Evolutionary conservation across 768 basidiomycete genomes (phyloP), one percentile per base, ranked within the genome.

Genomic region (Asterophora parasitica): DNA sequence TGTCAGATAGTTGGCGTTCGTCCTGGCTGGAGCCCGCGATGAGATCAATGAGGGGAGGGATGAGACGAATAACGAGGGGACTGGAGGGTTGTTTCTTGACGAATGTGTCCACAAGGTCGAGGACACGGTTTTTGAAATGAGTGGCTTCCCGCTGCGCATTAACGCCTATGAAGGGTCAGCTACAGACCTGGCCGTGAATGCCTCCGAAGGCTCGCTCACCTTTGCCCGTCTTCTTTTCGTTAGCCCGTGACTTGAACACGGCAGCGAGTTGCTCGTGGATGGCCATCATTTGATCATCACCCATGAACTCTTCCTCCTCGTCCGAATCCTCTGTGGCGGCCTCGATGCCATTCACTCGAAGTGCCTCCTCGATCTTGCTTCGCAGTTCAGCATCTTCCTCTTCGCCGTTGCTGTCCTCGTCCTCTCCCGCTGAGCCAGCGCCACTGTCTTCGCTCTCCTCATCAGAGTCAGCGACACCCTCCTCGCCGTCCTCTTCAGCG

Each of bases 271-370:
- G 87, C 41, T 89, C 88, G 60, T 99, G 95, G 20, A 98, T 81
- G 28, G 87, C 88, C 76, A 98, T 83, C 95, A 99, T 99, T 68
- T 96, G 91, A 19, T 98, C 94, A 61, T 99, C 95, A 61, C 96
- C 88, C 84, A 95, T 85, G 23, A 84, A 68, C 40, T 88, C 86
- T 51, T 83, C 82, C 11, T 81, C 74, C 33, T 76, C 75, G 38
- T 81, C 80, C 6, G 74, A 73, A 16, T 80, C 79, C 7, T 78
- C 78, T 12, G 77, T 74, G 1, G 72, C 77, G 15, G 76, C 76
- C 31, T 77, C 75, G 30, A 82, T 66, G 6, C 80, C 82, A 54
- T 79, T 82, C 10, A 75, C 75, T 15, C 75, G 74, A 3, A 86
- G 65, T 2, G 78, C 83, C 51, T 82, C 78, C 59, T 80, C 74